Evolutionary conservation across 345 rosid genomes (phyloP), one percentile per base, ranked within the genome.

Genomic region (Mercurialis annua): DNA sequence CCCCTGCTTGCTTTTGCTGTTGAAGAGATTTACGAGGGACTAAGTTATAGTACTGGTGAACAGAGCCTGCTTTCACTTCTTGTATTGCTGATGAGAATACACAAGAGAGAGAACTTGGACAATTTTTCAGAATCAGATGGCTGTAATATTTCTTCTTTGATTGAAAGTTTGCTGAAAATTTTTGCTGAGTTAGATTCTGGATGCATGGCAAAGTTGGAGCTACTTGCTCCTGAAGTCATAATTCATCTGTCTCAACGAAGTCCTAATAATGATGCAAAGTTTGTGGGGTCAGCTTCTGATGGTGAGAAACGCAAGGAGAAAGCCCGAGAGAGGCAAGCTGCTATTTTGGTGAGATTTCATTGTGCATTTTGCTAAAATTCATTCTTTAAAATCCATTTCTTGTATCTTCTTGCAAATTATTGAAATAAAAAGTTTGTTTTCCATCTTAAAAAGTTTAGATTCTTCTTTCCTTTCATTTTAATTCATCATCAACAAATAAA

Each of bases 321-420:
- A 77, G 97, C 98, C 67, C 86, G 92, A 27, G 88, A 91, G 77
- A 85, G 89, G 71, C 98, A 94, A 78, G 97, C 89, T 66, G 90
- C 88, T 44, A 74, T 91, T 62, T 34, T 91, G 96, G 99, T 94
- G 75, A 75, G 95, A 69, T 69, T 44, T 64, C 64, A 55, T n/a
- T 74, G 58, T 58, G 15, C 64, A 21, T 26, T 38, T 8, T 48
- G 26, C 23, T 58, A 10, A 33, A 20, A 54, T 24, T 34, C 8
- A 21, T 15, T 61, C 21, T 61, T 1, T 15, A 24, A 21, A 11
- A 24, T 12, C 6, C 15, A 10, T 10, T 34, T 34, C 4, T 34
- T 34, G 4, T 34, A 34, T 21, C 2, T 60, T 40, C 9, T 23
- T 2, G 21, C 24, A 38, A 40, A 36, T 38, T 36, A n/a, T 59